Base-by-base conservation (phyloP, 192 early-diverging fungal species). In the Haplosporangium gracile region DNA sequence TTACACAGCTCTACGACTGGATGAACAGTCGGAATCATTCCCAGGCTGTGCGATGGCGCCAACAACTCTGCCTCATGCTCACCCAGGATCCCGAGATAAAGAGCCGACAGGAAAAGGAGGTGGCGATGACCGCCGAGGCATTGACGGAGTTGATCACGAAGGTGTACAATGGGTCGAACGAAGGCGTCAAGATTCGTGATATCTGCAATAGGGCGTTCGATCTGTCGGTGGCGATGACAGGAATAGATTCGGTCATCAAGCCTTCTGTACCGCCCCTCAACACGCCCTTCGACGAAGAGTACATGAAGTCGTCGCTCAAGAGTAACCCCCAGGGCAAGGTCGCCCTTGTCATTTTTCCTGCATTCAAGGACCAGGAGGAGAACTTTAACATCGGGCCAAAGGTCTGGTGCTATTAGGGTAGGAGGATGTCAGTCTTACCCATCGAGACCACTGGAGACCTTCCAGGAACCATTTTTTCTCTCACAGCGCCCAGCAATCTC, bases 51-150 rank as follows among this genome's bases (percentile, higher is more conserved):
- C 84, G 84, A 18, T 86, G 84, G 84, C 84, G 84, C 47, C 84
- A 86, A 42, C 84, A 86, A 49, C 75, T 86, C 24, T 80, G 84
- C 45, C 75, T 77, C 39, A 86, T 86, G 84, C 42, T 86, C 22
- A 76, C 72, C 5, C 79, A 80, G 72, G 84, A 86, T 63, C 75
- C 84, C 18, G 75, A 51, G 47, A 78, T 71, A n/a, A 81, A 81
- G 39, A 24, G 13, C 15, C 78, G 76, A 77, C 78, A 81, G 76
- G 68, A 80, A 9, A 29, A 63, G n/a, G 75, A 68, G 26, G 84
- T 86, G 32, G 72, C 74, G 6, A 47, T 32, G 43, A 72, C 84
- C 9, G 53, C 79, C 0, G 49, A 34, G 2, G 75, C 42, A 2
- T 60, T 86, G 42, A 34, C 49, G 16, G 76, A 72, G 24, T 26